These are phyloP conservation scores for Inga laurina DNA, from an alignment of 306 rosid genomes.

Conservation along the genomic window DNA sequence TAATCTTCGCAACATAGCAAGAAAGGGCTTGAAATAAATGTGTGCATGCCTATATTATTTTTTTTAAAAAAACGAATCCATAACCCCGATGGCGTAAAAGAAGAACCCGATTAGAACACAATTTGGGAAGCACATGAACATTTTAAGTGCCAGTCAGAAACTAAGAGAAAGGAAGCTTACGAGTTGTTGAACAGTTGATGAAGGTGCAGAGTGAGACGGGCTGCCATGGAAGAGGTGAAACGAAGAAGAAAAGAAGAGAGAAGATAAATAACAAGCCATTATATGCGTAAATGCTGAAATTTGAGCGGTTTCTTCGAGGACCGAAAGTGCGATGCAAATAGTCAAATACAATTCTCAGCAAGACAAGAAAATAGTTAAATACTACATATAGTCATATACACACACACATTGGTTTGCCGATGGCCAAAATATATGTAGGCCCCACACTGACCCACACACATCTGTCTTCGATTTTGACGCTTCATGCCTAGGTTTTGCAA, in stretches of 20 bases:
- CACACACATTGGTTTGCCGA: no score
- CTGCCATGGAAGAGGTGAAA: conserved; percentile 52
- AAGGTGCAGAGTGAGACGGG: conserved; percentile 44
- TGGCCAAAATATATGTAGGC: background rate
- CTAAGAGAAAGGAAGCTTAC: conserved; percentile 51
- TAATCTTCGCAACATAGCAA: background rate
- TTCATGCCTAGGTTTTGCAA: background rate
- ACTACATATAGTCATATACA: no score
- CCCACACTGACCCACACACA: background rate
- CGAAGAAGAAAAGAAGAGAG: conserved; percentile 10
- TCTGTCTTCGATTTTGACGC: background rate
- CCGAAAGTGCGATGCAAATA: background rate
- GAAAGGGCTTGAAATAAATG: background rate
- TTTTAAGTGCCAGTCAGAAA: conserved; percentile 10
- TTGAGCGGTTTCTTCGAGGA: conserved; percentile 52
- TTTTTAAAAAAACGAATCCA: background rate
- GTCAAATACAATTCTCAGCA: background rate
- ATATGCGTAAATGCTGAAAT: conserved; percentile 21
- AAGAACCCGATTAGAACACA: background rate
- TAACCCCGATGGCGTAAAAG: background rate
- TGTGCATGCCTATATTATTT: background rate
- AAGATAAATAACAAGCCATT: background rate
- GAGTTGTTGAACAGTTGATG: conserved; percentile 38
- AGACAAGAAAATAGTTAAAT: background rate
- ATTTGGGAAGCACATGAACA: background rate